A percentile compares a stretch with the other conserved stretches of the same genome.
These are phyloP conservation scores for Leccinum incarnatum DNA, from an alignment of 768 basidiomycete species.

Conservation along the genomic window DNA sequence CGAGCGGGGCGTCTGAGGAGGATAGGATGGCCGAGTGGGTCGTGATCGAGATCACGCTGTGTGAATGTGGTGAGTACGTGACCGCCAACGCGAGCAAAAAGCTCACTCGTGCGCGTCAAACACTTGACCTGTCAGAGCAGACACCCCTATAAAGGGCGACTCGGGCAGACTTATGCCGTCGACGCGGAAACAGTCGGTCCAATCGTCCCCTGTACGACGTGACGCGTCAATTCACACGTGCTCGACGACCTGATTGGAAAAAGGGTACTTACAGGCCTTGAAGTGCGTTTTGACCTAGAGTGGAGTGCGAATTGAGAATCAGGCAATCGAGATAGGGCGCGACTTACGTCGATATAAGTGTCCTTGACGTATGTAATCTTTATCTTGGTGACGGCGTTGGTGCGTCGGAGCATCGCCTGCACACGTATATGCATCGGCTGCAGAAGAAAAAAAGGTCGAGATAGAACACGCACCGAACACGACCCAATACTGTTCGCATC, in stretches of 20 bases:
- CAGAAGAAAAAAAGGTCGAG: background rate
- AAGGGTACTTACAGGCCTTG: conserved; percentile 62
- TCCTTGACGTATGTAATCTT: conserved; percentile 86
- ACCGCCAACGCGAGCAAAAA: background rate
- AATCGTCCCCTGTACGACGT: conserved; percentile 69
- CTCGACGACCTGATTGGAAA: background rate
- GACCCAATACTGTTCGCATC: conserved; percentile 70
- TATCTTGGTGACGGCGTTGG: conserved; percentile 87
- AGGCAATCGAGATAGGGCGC: background rate
- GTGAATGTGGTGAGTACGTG: background rate
- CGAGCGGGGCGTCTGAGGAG: conserved; percentile 40
- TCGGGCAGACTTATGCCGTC: conserved; percentile 62
- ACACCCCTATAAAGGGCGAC: conserved; percentile 82
- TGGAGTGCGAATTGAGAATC: background rate
- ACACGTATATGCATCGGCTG: background rate
- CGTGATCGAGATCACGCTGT: conserved; percentile 79
- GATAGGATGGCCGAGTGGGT: conserved; percentile 73
- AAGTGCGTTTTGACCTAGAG: conserved; percentile 83
- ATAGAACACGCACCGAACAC: conserved; percentile 66
- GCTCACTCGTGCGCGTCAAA: conserved; percentile 88
- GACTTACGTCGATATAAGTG: conserved; percentile 71
- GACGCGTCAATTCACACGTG: background rate
- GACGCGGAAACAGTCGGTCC: conserved; percentile 88
- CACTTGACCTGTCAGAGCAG: conserved; percentile 94
- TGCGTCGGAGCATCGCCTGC: conserved; percentile 84